Percentiles rank a stretch among this genome's conserved stretches.
Conservation (phyloP, 1,284 basidiomycete species). For the Microbotryum violaceum region DNA sequence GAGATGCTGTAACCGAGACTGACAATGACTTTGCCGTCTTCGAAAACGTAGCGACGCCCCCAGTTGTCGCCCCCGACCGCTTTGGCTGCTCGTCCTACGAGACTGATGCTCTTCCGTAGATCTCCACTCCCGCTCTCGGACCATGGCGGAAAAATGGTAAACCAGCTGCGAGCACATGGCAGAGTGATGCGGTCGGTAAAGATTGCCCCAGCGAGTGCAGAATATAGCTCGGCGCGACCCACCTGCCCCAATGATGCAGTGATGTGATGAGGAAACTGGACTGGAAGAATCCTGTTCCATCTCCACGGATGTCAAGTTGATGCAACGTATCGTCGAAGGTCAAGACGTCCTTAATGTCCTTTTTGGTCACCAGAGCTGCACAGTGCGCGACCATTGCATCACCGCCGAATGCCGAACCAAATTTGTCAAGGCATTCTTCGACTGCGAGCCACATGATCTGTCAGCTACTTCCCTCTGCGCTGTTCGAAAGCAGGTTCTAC, state of each 20-base stretch:
- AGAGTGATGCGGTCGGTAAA: slow-evolving; percentile 5
- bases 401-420: slow-evolving; percentile 24
- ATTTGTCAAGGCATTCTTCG: slow-evolving; percentile 15
- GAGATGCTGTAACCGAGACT: slow-evolving; percentile 23
- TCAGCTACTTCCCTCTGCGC: no score
- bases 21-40: slow-evolving; percentile 27
- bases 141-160: slow-evolving; percentile 32
- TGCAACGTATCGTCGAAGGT: slow-evolving; percentile 31
- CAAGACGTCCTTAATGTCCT: slow-evolving; percentile 20
- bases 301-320: slow-evolving; percentile 35
- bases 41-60: slow-evolving; percentile 32
- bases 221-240: slow-evolving; percentile 6
- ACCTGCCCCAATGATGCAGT: slow-evolving; percentile 33
- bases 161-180: slow-evolving; percentile 11
- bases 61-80: slow-evolving; percentile 34
- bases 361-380: slow-evolving; percentile 29
- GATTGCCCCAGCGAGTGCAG: not conserved
- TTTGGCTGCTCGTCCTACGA: slow-evolving; percentile 31
- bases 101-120: slow-evolving; percentile 22
- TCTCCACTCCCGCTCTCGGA: slow-evolving; percentile 25
- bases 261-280: slow-evolving; percentile 34
- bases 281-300: slow-evolving; percentile 35
- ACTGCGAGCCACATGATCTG: not conserved
- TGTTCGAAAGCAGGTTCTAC: slow-evolving; percentile 10
- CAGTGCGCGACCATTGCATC: slow-evolving; percentile 27